Percentiles rank a stretch among this genome's conserved stretches.
These are phyloP conservation scores for Saccharum officinarum DNA, from an alignment of 176 grass and related monocot species.

Conservation along the genomic window DNA sequence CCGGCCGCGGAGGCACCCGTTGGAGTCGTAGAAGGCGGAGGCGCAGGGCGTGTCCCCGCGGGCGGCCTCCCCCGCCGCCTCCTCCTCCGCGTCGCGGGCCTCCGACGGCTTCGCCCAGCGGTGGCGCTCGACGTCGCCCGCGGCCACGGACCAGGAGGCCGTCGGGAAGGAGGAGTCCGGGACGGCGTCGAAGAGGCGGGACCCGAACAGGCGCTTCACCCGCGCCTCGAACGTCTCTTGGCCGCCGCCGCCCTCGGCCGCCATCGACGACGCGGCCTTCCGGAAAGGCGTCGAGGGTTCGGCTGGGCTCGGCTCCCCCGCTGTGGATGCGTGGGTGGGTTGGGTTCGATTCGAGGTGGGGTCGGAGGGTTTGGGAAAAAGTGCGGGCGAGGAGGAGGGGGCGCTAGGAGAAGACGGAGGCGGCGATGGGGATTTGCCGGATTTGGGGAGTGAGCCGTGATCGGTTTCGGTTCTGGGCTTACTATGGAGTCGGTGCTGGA, in stretches of 20 bases:
- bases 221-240: slow-evolving; percentile 76
- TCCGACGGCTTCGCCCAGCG: slow-evolving; percentile 77
- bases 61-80: slow-evolving; percentile 2
- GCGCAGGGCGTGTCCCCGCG: slow-evolving; percentile 78
- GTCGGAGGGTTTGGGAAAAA: background rate
- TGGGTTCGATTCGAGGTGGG: background rate
- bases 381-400: background rate
- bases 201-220: slow-evolving; percentile 93
- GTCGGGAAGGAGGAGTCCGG: slow-evolving; percentile 64
- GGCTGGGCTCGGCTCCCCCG: background rate
- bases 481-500: background rate
- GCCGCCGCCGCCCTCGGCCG: slow-evolving; percentile 15
- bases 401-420: background rate
- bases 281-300: background rate
- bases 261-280: slow-evolving; percentile 16
- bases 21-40: slow-evolving; percentile 69
- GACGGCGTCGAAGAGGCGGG: slow-evolving; percentile 72
- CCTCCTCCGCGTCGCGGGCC: slow-evolving; percentile 58
- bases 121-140: slow-evolving; percentile 74
- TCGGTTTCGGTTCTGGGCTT: background rate
- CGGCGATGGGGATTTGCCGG: background rate
- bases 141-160: slow-evolving; percentile 75
- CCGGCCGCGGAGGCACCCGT: slow-evolving; percentile 65
- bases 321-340: background rate
- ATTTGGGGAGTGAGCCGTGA: background rate